Base-by-base conservation (phyloP, 257 asterid species). In the Plantago ovata region DNA sequence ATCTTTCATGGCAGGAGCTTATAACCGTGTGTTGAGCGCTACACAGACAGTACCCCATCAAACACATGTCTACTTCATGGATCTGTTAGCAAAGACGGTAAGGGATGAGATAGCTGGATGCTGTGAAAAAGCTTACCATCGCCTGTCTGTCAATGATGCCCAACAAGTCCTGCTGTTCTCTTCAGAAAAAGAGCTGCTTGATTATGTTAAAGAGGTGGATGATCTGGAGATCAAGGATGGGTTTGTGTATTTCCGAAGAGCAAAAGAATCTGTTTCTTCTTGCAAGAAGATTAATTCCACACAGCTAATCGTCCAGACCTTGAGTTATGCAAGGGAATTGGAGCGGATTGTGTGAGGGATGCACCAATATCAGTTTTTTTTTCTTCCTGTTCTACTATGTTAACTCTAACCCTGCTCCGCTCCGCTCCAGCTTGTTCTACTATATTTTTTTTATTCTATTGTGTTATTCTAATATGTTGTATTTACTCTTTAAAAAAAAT, bases 31-130 rank as follows among this genome's bases (percentile, higher is more conserved):
- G 58, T 66, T 88, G 76, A 84, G 75, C 61, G 97, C 98, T 39
- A 83, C 97, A 48, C 94, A 88, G 79, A 78, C 94, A 1, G 94
- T 86, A 32, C 99, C 99, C 36, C 92, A 88, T 63, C 94, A 84
- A 61, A 79, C 96, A 33, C 89, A 84, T 48, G 89, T 75, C 53
- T 89, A 89, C 73, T 93, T 89, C 87, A 89, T 93, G 97, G 99
- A 93, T 69, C 74, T 92, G 52, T 82, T 93, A 15, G 97, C 96
- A 18, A 93, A 89, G 78, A 93, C 99, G 13, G 94, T 93, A 68
- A 84, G 97, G 79, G 98, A 92, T 71, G 96, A 88, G 83, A 88
- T 88, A 73, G 88, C 95, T 72, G 98, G 98, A 43, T 88, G 98
- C 81, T 78, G 94, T 42, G 96, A 91, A 75, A 88, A 85, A 76